Base-by-base conservation (phyloP, 83 land plant genomes). In the Picea mariana region DNA sequence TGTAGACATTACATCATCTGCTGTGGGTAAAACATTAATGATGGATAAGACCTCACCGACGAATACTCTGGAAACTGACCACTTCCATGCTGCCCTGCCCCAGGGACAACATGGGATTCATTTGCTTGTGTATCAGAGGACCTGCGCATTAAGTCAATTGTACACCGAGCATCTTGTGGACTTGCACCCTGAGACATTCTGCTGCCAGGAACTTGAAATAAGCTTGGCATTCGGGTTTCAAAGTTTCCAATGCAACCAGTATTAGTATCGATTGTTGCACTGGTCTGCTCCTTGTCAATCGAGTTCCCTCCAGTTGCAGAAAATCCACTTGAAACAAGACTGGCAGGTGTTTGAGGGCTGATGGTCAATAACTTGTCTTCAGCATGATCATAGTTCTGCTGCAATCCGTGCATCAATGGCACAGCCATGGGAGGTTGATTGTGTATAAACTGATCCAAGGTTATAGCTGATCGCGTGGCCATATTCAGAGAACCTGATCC, bases 101-200 rank as follows among this genome's bases (percentile, higher is more conserved):
- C 66, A 52, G 83, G 80, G 12, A 75, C 83, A 77, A 75, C 83
- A 34, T 81, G 90, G n/a, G 83, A 71, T 77, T 88, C 89, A 76
- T 78, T 68, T 21, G 82, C 68, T 21, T 85, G 89, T 26, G 67
- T 81, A 55, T 80, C 87, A 71, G 87, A 83, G 20, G 85, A 83
- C 17, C 85, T 38, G 31, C 83, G 87, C 73, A 88, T 82, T 82
- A 85, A 81, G 78, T 85, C 85, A 61, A 85, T 83, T 8, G 87
- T 88, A 44, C 79, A 40, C 20, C 83, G 83, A 52, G 38, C 59
- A 42, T 83, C 75, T 69, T 58, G 38, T n/a, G 85, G 80, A 38
- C 78, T 78, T 24, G 31, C 59, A 81, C 78, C 81, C 55, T 83
- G 86, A 13, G 60, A 17, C 42, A 60, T 80, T 67, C 79, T 17